Conservation (phyloP, 306 rosid species). For the Quercus rubra region DNA sequence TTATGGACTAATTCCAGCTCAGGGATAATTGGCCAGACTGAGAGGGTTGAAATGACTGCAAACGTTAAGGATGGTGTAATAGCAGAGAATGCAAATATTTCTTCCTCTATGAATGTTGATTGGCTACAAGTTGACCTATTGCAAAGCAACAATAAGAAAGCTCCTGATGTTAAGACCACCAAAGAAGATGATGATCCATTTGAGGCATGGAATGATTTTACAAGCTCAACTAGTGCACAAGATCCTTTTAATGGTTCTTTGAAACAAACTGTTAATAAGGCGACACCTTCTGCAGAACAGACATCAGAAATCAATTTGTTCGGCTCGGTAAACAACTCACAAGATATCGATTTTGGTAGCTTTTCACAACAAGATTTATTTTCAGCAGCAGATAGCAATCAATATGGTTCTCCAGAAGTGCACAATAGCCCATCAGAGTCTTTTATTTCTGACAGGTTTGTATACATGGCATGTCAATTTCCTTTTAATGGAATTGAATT, state of each 20-base stretch:
- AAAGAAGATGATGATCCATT: conserved; percentile 35
- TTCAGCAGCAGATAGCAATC: conserved; percentile 38
- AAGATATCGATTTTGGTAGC: conserved; percentile 45
- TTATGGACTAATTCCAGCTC: conserved; percentile 40
- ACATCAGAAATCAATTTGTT: conserved; percentile 40
- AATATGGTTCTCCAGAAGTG: conserved; percentile 32
- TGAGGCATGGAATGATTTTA: conserved; percentile 64
- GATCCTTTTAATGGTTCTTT: conserved; percentile 37
- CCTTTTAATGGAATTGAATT: conserved; percentile 10
- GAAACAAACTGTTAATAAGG: conserved; percentile 34
- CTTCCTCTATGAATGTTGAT: conserved; percentile 35
- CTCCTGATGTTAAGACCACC: conserved; percentile 25
- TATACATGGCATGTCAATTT: conserved; percentile 18
- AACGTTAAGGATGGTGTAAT: conserved; percentile 23
- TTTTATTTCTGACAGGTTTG: conserved; percentile 55
- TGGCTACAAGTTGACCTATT: conserved; percentile 51
- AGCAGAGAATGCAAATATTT: conserved; percentile 26
- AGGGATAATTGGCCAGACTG: conserved; percentile 28
- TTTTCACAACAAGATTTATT: conserved; percentile 38
- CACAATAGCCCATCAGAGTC: conserved; percentile 28
- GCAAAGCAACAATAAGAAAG: conserved; percentile 37
- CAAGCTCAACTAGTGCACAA: conserved; percentile 37
- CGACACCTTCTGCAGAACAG: conserved; percentile 31
- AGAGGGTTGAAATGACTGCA: conserved; percentile 38
- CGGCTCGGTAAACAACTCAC: conserved; percentile 33